Base-by-base conservation (phyloP, 768 basidiomycete genomes). In the Leccinum boreale region DNA sequence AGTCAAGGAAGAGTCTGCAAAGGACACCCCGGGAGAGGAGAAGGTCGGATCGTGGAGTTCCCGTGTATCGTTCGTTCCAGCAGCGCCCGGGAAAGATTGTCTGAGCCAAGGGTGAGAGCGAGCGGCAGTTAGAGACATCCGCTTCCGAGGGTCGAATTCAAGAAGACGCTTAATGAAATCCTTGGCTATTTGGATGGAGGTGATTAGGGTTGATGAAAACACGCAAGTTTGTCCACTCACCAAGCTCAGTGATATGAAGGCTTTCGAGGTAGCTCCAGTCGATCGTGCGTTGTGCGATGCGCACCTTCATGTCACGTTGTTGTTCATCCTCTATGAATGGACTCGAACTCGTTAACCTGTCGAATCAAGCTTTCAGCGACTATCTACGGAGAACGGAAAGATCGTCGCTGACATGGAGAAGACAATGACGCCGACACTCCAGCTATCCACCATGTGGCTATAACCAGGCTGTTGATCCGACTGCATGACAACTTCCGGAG, bases 381-480 rank as follows among this genome's bases (percentile, higher is more conserved):
- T 14, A 29, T 23, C 12, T 5, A 33, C 3, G 19, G 12, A 23
- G 12, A 29, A 48, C 26, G 51, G 5, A 53, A 53, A 19, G 46
- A 24, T 24, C n/a, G 26, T 26, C 11, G 69, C 85, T 59, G 66
- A 94, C 94, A 93, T 94, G 23, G 88, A 88, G 66, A 89, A 98
- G 1, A 98, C 83, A 53, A 98, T 97, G 21, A 97, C 93, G 6
- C 97, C 96, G 11, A 94, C 84, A 48, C 92, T 95, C 94, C 94
- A 99, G 61, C 92, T 93, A 68, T 99, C 97, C 51, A 98, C 97
- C 19, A 89, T 76, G 57, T 87, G 83, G 66, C 89, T 87, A 67
- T 99, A 98, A 3, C 94, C 95, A 56, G 19, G 83, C 76, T 28
- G 66, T 28, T 78, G 73, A 45, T 80, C 76, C 4, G 66, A 51